Conservation (phyloP, 2,329 filamentous ascomycete genomes). For the Amauroascus niger region DNA sequence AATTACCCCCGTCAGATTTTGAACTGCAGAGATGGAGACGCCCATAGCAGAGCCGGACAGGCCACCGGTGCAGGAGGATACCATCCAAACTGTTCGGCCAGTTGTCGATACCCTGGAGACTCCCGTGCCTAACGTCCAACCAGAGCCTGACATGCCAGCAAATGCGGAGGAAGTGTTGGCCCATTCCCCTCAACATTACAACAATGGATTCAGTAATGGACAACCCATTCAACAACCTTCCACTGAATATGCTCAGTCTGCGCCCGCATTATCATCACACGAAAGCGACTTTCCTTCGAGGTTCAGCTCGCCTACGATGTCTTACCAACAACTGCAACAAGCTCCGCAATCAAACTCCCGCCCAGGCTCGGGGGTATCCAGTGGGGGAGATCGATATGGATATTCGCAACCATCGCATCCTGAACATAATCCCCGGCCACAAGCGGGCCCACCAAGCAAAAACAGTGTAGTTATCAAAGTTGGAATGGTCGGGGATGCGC, state of each 20-base stretch:
- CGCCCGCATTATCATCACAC: slow-evolving; percentile 37
- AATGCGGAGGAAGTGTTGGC: slow-evolving; percentile 31
- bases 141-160: slow-evolving; percentile 24
- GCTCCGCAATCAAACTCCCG: slow-evolving; percentile 33
- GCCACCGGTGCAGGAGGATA: slow-evolving; percentile 14
- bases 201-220: slow-evolving; percentile 38
- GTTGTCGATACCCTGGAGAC: slow-evolving; percentile 14
- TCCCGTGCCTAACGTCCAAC: slow-evolving; percentile 20
- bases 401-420: slow-evolving; percentile 40
- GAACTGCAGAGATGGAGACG: slow-evolving; percentile 15
- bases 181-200: slow-evolving; percentile 19
- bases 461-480: slow-evolving; percentile 92
- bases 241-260: slow-evolving; percentile 33
- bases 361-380: slow-evolving; percentile 44
- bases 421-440: slow-evolving; percentile 38
- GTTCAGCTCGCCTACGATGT: slow-evolving; percentile 35
- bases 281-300: slow-evolving; percentile 40
- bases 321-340: slow-evolving; percentile 30
- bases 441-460: slow-evolving; percentile 31
- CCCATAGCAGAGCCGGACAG: slow-evolving; percentile 12
- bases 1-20: not conserved
- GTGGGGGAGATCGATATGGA: slow-evolving; percentile 36
- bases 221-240: slow-evolving; percentile 42
- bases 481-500: slow-evolving; percentile 97
- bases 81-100: slow-evolving; percentile 7